Conservation (phyloP, 1,284 basidiomycete genomes). For the Ustilago trichophora region DNA sequence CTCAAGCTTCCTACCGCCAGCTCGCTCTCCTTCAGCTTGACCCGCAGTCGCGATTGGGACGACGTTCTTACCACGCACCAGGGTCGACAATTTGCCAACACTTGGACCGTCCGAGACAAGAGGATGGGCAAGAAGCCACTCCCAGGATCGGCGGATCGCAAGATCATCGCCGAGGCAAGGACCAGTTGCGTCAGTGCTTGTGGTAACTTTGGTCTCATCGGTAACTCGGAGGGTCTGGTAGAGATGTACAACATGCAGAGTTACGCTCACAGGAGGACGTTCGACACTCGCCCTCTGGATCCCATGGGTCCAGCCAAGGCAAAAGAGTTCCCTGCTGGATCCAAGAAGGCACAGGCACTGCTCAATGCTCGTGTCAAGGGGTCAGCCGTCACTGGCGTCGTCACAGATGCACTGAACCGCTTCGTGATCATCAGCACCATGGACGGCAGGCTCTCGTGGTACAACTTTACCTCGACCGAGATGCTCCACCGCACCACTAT, state of each 20-base stretch:
- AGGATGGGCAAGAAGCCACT: conserved; percentile 50
- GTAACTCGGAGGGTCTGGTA: conserved; percentile 57
- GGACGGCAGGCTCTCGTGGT: conserved; percentile 89
- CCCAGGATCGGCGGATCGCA: conserved; percentile 35
- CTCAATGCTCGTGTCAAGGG: conserved; percentile 33
- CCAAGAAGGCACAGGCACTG: conserved; percentile 26
- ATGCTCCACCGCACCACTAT: conserved; percentile 74
- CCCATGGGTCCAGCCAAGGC: conserved; percentile 24
- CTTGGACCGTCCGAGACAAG: conserved; percentile 61
- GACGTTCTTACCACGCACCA: conserved; percentile 89
- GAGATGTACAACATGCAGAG: conserved; percentile 74
- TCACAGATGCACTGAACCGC: conserved; percentile 85
- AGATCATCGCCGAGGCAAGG: conserved; percentile 68
- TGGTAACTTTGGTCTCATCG: conserved; percentile 90
- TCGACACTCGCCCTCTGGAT: conserved; percentile 46
- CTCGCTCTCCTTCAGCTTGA: conserved; percentile 79
- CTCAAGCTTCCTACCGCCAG: conserved; percentile 74
- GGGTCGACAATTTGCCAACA: conserved; percentile 68
- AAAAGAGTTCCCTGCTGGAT: conserved; percentile 33
- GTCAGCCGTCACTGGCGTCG: conserved; percentile 75
- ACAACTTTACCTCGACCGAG: conserved; percentile 88
- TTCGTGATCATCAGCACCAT: conserved; percentile 82
- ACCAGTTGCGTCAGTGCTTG: conserved; percentile 81
- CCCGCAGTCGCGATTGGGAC: conserved; percentile 94
- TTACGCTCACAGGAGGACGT: conserved; percentile 80